phyloP scores from a whole-genome alignment of 306 rosid species.

The Purshia tridentata region DNA sequence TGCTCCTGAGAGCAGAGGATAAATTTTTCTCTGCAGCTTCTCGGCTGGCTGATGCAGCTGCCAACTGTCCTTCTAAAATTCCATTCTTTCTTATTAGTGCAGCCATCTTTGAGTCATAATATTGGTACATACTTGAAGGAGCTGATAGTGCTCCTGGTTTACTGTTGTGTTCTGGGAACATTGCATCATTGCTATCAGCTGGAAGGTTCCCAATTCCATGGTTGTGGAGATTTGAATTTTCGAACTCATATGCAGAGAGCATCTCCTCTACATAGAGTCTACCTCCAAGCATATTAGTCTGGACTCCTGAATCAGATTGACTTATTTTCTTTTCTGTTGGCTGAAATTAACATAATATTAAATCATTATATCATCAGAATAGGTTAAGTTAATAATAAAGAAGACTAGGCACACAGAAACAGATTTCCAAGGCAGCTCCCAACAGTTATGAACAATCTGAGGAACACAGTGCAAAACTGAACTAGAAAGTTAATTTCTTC shows the following conservation, averaged over 20 bases:
- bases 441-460: not conserved
- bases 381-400: not conserved
- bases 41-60: constrained; percentile 64
- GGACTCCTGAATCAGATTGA: constrained; percentile 44
- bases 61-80: constrained; percentile 79
- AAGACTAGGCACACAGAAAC: not conserved
- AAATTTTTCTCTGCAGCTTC: constrained; percentile 77
- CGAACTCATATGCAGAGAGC: constrained; percentile 38
- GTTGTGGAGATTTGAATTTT: constrained; percentile 47
- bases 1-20: constrained; percentile 61
- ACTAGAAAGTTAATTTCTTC: not conserved
- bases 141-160: constrained; percentile 52
- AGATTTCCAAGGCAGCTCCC: not conserved
- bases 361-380: not conserved
- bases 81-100: constrained; percentile 66
- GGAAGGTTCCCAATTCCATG: constrained; percentile 43
- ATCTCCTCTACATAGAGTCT: constrained; percentile 50
- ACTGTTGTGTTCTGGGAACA: constrained; percentile 44
- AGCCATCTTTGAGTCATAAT: constrained; percentile 72
- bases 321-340: constrained; percentile 44
- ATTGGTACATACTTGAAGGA: constrained; percentile 60
- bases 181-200: constrained; percentile 42
- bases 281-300: constrained; percentile 39
- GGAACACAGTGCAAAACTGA: not conserved
- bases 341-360: constrained; percentile 39